Conservation (phyloP, 73 alveolate species). For the Paramecium sonneborni region DNA sequence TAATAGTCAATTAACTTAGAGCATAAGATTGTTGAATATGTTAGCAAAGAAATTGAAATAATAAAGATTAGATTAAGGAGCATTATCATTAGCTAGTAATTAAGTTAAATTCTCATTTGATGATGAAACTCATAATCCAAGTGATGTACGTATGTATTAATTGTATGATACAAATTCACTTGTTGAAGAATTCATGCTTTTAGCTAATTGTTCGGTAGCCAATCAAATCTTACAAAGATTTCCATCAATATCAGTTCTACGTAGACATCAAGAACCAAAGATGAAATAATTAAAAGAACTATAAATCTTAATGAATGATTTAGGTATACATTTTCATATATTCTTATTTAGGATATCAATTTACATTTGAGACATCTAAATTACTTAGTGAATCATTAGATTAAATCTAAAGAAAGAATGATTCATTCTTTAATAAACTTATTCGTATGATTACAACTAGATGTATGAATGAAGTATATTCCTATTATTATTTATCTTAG, state of each 20-base stretch:
- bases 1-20: slow-evolving; percentile 71
- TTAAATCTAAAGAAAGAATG: slow-evolving; percentile 80
- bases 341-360: not conserved
- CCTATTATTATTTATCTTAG: slow-evolving; percentile 6
- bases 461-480: slow-evolving; percentile 86
- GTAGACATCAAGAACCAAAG: slow-evolving; percentile 90
- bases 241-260: slow-evolving; percentile 80
- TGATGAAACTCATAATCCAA: slow-evolving; percentile 90
- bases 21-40: slow-evolving; percentile 78
- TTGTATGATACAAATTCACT: slow-evolving; percentile 88
- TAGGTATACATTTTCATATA: slow-evolving; percentile 49
- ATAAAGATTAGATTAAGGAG: slow-evolving; percentile 94
- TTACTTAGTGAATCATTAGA: slow-evolving; percentile 90
- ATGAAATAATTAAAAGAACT: slow-evolving; percentile 80
- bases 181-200: slow-evolving; percentile 98
- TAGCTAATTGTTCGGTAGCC: slow-evolving; percentile 97
- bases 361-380: slow-evolving; percentile 67
- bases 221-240: slow-evolving; percentile 75
- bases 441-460: slow-evolving; percentile 92
- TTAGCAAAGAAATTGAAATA: slow-evolving; percentile 78
- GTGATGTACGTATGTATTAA: slow-evolving; percentile 90
- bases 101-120: slow-evolving; percentile 95
- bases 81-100: slow-evolving; percentile 94
- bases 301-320: slow-evolving; percentile 71
- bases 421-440: slow-evolving; percentile 90